Conservation (phyloP, 179 eudicot species). For the Vitellaria paradoxa region DNA sequence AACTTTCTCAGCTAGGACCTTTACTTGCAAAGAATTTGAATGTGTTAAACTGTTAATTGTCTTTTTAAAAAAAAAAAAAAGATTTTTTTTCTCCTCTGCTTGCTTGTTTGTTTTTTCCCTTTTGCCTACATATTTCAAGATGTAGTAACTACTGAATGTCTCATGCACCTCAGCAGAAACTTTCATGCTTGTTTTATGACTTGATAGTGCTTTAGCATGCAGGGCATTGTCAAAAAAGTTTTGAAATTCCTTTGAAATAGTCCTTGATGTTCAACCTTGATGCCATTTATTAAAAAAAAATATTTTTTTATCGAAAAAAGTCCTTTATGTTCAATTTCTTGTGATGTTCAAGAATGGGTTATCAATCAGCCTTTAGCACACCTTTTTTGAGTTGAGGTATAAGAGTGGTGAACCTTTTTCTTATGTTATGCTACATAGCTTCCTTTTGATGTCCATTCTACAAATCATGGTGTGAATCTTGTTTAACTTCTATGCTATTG, state of each 20-base stretch:
- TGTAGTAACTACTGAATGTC: too few species aligned
- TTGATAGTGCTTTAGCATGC: not conserved
- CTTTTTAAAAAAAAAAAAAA: too few species aligned
- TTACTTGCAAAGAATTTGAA: too few species aligned
- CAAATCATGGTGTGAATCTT: not conserved
- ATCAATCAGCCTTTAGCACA: not conserved
- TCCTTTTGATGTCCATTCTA: not conserved
- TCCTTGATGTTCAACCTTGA: not conserved
- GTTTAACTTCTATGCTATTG: slow-evolving; percentile 5
- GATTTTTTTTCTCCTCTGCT: too few species aligned
- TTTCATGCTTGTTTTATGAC: not conserved
- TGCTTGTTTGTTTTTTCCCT: too few species aligned
- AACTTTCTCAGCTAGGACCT: too few species aligned
- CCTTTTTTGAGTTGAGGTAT: not conserved
- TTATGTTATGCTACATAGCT: not conserved
- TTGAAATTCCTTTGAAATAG: not conserved
- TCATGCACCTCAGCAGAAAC: not conserved
- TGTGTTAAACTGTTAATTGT: too few species aligned
- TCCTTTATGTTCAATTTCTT: not conserved
- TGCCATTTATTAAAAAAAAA: too few species aligned
- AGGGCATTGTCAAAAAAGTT: not conserved
- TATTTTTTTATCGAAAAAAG: too few species aligned
- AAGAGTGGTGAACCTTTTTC: not conserved
- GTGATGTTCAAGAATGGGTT: not conserved
- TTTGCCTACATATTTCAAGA: too few species aligned